Conservation (phyloP, 2,329 filamentous ascomycete genomes). For the Hortaea sp. region DNA sequence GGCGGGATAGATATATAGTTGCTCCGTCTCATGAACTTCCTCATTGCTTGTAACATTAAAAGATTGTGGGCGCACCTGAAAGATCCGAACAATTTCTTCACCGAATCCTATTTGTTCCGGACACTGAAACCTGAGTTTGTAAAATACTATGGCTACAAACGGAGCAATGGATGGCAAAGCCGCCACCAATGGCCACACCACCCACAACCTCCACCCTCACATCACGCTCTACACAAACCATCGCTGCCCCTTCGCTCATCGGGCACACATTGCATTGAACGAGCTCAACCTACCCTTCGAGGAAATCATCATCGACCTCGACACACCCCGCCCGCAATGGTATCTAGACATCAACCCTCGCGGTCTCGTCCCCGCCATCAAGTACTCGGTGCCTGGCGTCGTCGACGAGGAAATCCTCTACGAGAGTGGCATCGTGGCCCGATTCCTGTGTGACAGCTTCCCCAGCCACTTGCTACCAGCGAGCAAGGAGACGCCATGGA, state of each 20-base stretch:
- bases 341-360: conserved; percentile 72
- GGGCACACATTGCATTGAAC: conserved; percentile 38
- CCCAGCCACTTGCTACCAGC: conserved; percentile 57
- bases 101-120: too few relatives aligned
- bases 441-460: conserved; percentile 60
- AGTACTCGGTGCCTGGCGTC: conserved; percentile 43
- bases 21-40: too few relatives aligned
- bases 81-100: too few relatives aligned
- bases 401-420: conserved; percentile 52
- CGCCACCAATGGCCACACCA: conserved; percentile 5
- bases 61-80: too few relatives aligned
- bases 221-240: conserved; percentile 53
- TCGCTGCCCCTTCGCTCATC: conserved; percentile 62
- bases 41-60: too few relatives aligned
- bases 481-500: conserved; percentile 39
- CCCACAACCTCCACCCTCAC: conserved; percentile 5
- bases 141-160: conserved; percentile 4
- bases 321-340: conserved; percentile 56
- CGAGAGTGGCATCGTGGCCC: conserved; percentile 63
- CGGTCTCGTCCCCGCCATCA: conserved; percentile 63
- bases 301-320: conserved; percentile 51
- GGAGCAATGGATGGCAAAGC: conserved; percentile 2
- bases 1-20: too few relatives aligned
- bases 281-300: conserved; percentile 24
- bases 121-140: too few relatives aligned